These are phyloP conservation scores for Aspergillus steynii DNA, from an alignment of 495 filamentous ascomycete species.

Conservation along the genomic window DNA sequence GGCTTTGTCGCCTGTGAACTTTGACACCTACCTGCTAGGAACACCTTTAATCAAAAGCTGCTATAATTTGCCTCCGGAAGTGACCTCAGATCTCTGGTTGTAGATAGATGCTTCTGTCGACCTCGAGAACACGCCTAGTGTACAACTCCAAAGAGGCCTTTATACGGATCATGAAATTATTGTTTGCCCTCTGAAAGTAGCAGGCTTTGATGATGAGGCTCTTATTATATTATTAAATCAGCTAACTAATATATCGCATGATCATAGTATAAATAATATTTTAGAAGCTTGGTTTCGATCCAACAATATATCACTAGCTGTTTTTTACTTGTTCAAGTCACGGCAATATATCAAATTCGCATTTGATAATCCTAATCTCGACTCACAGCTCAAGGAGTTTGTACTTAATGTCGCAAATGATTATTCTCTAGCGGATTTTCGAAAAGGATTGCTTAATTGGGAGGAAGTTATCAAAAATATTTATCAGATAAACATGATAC, in stretches of 20 bases:
- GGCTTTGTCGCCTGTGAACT: neutral
- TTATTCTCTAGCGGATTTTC: neutral
- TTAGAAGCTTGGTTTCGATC: neutral
- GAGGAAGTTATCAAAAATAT: conserved; percentile 1
- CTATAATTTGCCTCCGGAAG: neutral
- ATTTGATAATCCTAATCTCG: neutral
- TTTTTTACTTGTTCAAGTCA: conserved; percentile 1
- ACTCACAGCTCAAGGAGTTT: neutral
- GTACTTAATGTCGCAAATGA: neutral
- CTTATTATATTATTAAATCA: neutral
- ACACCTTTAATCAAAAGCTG: neutral
- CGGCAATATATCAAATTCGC: conserved; percentile 1
- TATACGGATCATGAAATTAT: neutral
- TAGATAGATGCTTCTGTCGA: neutral
- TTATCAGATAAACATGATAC: neutral
- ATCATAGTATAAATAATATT: neutral
- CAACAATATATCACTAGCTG: neutral
- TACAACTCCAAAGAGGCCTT: neutral
- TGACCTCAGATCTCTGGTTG: neutral
- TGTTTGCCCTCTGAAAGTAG: neutral
- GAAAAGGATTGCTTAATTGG: neutral
- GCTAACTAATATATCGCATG: neutral
- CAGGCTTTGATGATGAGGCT: neutral
- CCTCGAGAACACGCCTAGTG: neutral
- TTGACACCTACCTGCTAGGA: neutral